phyloP scores from a whole-genome alignment of 164 flowering plant species.

The Magnolia officinalis region DNA sequence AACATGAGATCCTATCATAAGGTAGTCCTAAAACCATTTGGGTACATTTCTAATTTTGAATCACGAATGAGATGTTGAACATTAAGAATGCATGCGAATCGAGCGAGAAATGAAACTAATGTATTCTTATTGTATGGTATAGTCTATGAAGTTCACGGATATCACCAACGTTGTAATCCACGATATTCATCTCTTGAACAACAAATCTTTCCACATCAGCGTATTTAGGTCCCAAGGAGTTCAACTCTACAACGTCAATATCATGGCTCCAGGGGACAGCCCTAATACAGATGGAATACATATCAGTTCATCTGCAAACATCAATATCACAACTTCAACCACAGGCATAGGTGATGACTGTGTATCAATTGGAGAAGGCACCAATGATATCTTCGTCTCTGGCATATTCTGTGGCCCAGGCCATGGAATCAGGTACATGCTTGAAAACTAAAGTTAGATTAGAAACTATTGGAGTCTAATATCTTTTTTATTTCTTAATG shows the following conservation, averaged over 20 bases:
- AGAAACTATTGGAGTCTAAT: too few relatives aligned
- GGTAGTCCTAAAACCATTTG: too few relatives aligned
- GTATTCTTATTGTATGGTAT: background rate
- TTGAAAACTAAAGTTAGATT: too few relatives aligned
- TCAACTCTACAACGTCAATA: background rate
- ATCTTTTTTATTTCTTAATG: too few relatives aligned
- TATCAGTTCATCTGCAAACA: background rate
- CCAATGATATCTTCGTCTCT: background rate
- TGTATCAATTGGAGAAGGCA: constrained; percentile 5
- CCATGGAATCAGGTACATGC: constrained; percentile 12
- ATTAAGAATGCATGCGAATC: too few relatives aligned
- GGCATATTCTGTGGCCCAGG: constrained; percentile 6
- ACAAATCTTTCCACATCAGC: constrained; percentile 2
- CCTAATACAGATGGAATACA: constrained; percentile 13
- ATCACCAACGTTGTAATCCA: background rate
- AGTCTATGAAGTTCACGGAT: background rate
- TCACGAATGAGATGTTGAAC: too few relatives aligned
- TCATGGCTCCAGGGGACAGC: background rate
- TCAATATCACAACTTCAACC: background rate
- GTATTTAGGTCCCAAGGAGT: background rate
- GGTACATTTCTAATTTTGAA: too few relatives aligned
- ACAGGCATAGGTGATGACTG: constrained; percentile 9
- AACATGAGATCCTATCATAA: too few relatives aligned
- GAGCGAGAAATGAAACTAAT: background rate
- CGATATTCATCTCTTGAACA: background rate